phyloP scores from a whole-genome alignment of 306 rosid species.

The Castanea mollissima region DNA sequence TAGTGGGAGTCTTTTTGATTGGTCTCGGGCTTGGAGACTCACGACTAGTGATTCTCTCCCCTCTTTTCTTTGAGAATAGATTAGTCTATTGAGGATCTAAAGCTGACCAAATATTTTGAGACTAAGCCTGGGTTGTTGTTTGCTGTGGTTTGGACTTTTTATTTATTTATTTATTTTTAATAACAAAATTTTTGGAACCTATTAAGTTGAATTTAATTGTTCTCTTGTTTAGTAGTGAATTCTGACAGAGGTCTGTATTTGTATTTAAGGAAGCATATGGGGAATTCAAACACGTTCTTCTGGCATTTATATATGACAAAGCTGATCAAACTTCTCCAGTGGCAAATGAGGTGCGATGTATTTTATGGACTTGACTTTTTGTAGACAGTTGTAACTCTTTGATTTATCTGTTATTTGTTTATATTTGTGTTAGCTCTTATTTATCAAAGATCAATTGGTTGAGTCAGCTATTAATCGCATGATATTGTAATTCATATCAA shows the following conservation, averaged over 20 bases:
- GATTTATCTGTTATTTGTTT: not conserved
- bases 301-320: conserved; percentile 90
- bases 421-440: not conserved
- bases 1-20: too few relatives aligned
- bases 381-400: not conserved
- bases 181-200: not conserved
- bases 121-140: not conserved
- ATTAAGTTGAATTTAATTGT: not conserved
- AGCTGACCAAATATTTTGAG: too few relatives aligned
- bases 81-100: too few relatives aligned
- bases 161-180: not conserved
- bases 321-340: conserved; percentile 83
- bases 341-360: conserved; percentile 64
- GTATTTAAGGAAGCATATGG: conserved; percentile 93
- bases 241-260: conserved; percentile 43
- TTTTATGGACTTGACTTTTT: not conserved
- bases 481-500: not conserved
- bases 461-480: not conserved
- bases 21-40: too few relatives aligned
- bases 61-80: too few relatives aligned
- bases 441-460: not conserved
- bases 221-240: conserved; percentile 9
- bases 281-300: conserved; percentile 98
- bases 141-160: not conserved
- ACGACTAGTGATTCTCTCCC: too few relatives aligned